These are phyloP conservation scores for Phaeosphaeriaceae sp. DNA, from an alignment of 2,329 filamentous ascomycete species.

Conservation along the genomic window DNA sequence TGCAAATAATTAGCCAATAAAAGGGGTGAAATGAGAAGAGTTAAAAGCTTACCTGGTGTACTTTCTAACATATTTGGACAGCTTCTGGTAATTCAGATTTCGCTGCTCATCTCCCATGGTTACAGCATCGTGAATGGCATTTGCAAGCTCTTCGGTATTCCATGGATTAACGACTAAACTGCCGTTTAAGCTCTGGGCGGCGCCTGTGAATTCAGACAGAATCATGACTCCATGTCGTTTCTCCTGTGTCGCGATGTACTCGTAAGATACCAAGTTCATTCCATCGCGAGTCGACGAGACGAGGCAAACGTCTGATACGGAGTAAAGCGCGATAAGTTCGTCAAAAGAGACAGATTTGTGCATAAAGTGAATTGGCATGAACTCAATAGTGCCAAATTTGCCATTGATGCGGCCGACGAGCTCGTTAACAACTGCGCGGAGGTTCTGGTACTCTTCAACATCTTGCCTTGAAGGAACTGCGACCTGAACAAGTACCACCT, in stretches of 20 bases:
- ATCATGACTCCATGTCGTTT: conserved; percentile 93
- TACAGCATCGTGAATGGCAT: conserved; percentile 93
- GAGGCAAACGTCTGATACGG: conserved; percentile 88
- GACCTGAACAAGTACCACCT: conserved; percentile 94
- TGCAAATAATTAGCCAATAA: conserved; percentile 42
- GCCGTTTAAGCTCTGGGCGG: conserved; percentile 91
- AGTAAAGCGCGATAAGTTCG: conserved; percentile 91
- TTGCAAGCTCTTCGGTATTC: conserved; percentile 95
- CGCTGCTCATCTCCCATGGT: conserved; percentile 93
- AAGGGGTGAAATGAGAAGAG: background rate
- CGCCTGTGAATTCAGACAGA: conserved; percentile 94
- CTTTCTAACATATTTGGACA: conserved; percentile 95
- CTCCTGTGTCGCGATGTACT: conserved; percentile 94
- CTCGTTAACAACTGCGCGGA: conserved; percentile 94
- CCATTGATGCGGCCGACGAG: conserved; percentile 96
- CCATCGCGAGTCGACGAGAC: conserved; percentile 96
- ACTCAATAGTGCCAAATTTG: conserved; percentile 94
- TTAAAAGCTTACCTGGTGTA: conserved; percentile 72
- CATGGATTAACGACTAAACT: conserved; percentile 96
- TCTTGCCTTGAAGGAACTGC: conserved; percentile 94
- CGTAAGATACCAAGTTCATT: conserved; percentile 98
- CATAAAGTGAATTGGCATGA: conserved; percentile 98
- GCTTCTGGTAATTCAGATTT: conserved; percentile 84
- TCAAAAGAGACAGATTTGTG: conserved; percentile 96
- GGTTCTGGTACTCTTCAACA: conserved; percentile 96